Evolutionary conservation across 148 eudicot species (phyloP).

Genomic region (Rheum nobile): DNA sequence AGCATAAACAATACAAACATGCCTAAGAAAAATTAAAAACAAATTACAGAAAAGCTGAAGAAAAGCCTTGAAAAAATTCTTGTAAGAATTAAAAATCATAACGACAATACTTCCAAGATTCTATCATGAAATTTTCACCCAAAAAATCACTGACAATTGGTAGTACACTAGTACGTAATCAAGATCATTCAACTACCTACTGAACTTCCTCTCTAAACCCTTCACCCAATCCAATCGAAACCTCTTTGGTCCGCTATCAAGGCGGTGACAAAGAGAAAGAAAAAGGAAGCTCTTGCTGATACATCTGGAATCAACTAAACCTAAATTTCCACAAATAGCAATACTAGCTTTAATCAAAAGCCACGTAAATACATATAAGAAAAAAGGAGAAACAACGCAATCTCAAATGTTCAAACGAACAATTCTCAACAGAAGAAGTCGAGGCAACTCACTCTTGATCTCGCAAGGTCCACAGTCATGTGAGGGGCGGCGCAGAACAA

Average conservation of each 20-base stretch:
- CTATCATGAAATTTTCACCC: too few relatives aligned
- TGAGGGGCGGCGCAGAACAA: conserved; percentile 34
- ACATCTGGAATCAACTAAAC: neutral
- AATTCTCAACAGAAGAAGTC: neutral
- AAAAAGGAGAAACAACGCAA: neutral
- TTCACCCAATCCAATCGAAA: neutral
- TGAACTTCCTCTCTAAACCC: neutral
- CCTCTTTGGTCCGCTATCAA: neutral
- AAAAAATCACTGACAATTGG: too few relatives aligned
- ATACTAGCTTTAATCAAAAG: neutral
- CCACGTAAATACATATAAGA: neutral
- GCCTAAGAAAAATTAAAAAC: neutral
- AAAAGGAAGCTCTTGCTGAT: neutral
- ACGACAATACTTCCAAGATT: neutral
- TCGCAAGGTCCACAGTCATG: conserved; percentile 53
- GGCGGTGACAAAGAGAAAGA: neutral
- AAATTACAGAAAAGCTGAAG: neutral
- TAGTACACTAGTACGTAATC: too few relatives aligned
- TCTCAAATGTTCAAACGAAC: neutral
- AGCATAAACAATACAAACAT: neutral
- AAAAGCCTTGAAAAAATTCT: neutral
- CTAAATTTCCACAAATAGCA: neutral
- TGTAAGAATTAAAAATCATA: too few relatives aligned
- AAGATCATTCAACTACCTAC: neutral
- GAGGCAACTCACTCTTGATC: conserved; percentile 39